Conservation (phyloP, 495 filamentous ascomycete species). For the Xylaria intraflava region DNA sequence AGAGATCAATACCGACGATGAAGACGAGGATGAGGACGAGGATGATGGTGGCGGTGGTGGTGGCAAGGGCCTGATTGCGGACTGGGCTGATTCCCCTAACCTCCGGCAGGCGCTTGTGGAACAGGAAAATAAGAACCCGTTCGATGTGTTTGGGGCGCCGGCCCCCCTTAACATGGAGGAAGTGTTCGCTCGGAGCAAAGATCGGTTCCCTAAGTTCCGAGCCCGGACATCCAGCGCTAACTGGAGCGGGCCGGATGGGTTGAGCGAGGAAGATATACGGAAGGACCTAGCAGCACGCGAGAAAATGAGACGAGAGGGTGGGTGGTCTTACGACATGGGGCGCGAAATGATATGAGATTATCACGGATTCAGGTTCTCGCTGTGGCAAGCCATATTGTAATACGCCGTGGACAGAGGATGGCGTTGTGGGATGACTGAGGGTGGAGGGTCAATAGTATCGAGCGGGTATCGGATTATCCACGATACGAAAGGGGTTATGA, state of each 20-base stretch:
- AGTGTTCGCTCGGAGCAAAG: conserved; percentile 79
- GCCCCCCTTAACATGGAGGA: conserved; percentile 86
- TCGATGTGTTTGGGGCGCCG: conserved; percentile 83
- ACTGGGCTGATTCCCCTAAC: conserved; percentile 80
- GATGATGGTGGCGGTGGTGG: too few relatives aligned
- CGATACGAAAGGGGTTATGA: not conserved
- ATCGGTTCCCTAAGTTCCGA: conserved; percentile 75
- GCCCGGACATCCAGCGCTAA: conserved; percentile 87
- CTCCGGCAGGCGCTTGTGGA: conserved; percentile 59
- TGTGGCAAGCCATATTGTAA: not conserved
- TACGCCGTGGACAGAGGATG: too few relatives aligned
- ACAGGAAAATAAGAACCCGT: conserved; percentile 80
- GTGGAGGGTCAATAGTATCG: conserved; percentile 3
- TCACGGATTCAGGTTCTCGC: not conserved
- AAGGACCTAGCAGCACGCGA: conserved; percentile 75
- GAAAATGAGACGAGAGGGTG: conserved; percentile 72
- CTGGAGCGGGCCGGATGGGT: conserved; percentile 77
- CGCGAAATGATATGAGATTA: conserved; percentile 31
- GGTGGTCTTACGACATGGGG: conserved; percentile 66
- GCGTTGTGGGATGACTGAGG: not conserved
- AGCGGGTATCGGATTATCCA: conserved; percentile 2
- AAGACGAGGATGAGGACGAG: conserved; percentile 61
- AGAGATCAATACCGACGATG: conserved; percentile 81
- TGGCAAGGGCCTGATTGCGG: conserved; percentile 52
- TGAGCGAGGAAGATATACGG: conserved; percentile 83